These are phyloP conservation scores for Diaporthe longicolla DNA, from an alignment of 2,329 filamentous ascomycete species.

Conservation along the genomic window DNA sequence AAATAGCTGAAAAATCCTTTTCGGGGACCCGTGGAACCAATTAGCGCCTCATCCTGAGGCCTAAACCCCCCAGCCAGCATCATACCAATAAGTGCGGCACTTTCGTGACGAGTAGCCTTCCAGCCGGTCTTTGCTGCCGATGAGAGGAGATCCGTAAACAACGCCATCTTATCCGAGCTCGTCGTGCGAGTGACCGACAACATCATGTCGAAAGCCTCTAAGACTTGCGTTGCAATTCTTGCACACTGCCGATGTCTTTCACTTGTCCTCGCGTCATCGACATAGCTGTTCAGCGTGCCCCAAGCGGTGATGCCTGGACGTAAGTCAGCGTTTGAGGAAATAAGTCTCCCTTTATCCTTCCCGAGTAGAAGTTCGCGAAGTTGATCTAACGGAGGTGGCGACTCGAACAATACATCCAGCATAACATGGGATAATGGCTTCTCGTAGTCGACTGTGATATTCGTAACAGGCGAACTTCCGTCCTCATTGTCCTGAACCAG, in stretches of 20 bases:
- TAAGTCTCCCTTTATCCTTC: no score
- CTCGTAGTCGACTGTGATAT: slow-evolving; percentile 17
- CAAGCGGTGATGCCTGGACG: no score
- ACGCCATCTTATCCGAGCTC: no score
- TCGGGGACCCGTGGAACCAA: no score
- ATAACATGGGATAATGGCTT: not conserved
- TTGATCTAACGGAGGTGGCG: not conserved
- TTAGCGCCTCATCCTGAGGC: no score
- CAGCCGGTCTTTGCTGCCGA: no score
- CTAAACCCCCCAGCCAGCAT: no score
- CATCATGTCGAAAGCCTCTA: not conserved
- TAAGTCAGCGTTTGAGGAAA: no score
- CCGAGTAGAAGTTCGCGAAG: not conserved
- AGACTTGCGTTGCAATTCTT: not conserved
- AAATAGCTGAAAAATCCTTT: no score
- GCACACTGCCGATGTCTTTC: not conserved
- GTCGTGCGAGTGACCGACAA: no score
- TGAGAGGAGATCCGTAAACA: no score
- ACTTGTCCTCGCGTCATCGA: not conserved
- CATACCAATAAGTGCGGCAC: not conserved
- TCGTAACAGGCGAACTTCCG: not conserved
- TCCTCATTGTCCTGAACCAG: not conserved
- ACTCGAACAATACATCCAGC: slow-evolving; percentile 20
- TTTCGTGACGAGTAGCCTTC: not conserved
- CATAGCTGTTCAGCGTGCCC: no score